Base-by-base conservation (phyloP, 2,329 filamentous ascomycete species). In the Talaromyces sp. region DNA sequence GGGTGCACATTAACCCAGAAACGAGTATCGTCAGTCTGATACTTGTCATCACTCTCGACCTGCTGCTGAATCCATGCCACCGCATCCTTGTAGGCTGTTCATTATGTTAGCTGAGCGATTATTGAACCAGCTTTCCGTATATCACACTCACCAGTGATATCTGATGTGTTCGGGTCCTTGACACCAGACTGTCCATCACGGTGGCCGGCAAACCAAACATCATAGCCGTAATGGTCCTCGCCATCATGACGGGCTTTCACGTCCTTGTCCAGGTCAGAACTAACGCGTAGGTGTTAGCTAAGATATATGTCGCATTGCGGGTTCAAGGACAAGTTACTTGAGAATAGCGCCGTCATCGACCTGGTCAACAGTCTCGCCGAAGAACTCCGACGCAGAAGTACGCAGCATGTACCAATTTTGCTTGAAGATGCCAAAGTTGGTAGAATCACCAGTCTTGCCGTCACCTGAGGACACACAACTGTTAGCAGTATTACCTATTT, bases 71-170 rank as follows among this genome's bases (percentile, higher is more conserved):
- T 73, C 70, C 70, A 73, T 17, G 62, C 36, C n/a, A 72, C 62
- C 1, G 66, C 70, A 13, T 54, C 58, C 54, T 69, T 71, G 57
- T 73, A 74, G 59, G 28, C 57, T 59, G 22, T 42, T 36, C 19
- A 5, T 19, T 28, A 27, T 19, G 15, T 52, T 1, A 52, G 49
- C 13, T 52, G 22, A 49, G 22, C 44, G 11, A 25, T 49, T 15
- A 1, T 28, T 79, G 84, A 0, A 79, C 81, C 4, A 52, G 25
- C 9, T 27, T 52, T 52, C 15, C 25, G 10, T 30, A 30, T 15
- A 30, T 5, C 10, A 52, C 13, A 44, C 57, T 53, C 7, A 59
- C 57, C 66, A 59, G 17, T 61, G 57, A 69, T 63, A 63, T 71
- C 69, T 10, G 67, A 54, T 42, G 66, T 69, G 51, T 69, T 39